Percentiles rank a stretch among this genome's conserved stretches.
Evolutionary conservation across 2,329 filamentous ascomycete species (phyloP).

Genomic region (Cadophora luteo-olivacea): DNA sequence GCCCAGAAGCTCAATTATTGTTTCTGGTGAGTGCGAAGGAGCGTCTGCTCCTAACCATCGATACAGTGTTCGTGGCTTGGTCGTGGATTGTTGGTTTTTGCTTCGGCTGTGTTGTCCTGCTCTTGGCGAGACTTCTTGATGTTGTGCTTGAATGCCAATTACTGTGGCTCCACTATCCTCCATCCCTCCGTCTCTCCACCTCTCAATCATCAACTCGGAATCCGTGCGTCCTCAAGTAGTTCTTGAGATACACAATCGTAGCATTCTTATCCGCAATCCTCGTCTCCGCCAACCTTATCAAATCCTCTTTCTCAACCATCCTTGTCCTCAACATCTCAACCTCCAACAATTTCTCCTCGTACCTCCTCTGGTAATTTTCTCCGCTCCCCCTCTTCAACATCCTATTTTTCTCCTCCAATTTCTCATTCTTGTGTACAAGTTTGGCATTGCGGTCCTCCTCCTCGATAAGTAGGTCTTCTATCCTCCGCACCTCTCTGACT

Average conservation of each 20-base stretch:
- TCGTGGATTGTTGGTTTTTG: not conserved
- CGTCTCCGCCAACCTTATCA: slow-evolving; percentile 26
- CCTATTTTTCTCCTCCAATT: slow-evolving; percentile 35
- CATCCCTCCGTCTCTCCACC: not conserved
- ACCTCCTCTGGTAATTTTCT: slow-evolving; percentile 29
- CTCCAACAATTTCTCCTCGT: slow-evolving; percentile 38
- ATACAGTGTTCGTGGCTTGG: not conserved
- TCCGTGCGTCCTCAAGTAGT: slow-evolving; percentile 31
- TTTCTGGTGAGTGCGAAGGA: not conserved
- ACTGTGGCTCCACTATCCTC: not conserved
- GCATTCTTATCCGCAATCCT: slow-evolving; percentile 33
- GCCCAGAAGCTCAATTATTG: not conserved
- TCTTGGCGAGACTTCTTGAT: not conserved
- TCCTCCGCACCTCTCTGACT: slow-evolving; percentile 22
- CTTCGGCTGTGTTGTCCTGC: not conserved
- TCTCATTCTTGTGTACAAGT: slow-evolving; percentile 28
- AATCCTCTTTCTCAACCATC: slow-evolving; percentile 31
- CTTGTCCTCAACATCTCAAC: slow-evolving; percentile 32
- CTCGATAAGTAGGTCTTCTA: slow-evolving; percentile 29
- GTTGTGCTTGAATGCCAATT: not conserved
- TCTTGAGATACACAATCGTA: slow-evolving; percentile 32
- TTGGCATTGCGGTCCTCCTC: slow-evolving; percentile 28
- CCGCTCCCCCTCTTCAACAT: slow-evolving; percentile 31
- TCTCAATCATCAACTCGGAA: slow-evolving; percentile 33
- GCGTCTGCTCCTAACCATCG: not conserved